Evolutionary conservation across 169 alveolate genomes (phyloP).

Genomic region (Plasmodium blacklocki): DNA sequence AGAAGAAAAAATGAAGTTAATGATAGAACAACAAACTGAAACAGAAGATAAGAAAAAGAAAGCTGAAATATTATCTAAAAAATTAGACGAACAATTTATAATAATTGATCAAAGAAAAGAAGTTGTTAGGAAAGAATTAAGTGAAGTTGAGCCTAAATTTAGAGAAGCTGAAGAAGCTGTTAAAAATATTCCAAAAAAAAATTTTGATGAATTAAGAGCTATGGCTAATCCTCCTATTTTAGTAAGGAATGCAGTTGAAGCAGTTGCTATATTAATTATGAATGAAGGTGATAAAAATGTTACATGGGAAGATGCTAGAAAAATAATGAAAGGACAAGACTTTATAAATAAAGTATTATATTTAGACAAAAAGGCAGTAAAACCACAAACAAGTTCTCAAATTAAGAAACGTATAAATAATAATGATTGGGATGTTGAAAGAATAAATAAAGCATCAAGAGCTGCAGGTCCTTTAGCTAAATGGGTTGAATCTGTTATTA

Average conservation of each 20-base stretch:
- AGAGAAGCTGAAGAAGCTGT: conserved; percentile 96
- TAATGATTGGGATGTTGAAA: conserved; percentile 95
- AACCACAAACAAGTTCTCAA: conserved; percentile 84
- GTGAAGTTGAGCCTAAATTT: conserved; percentile 96
- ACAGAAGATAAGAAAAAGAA: conserved; percentile 95
- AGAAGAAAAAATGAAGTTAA: conserved; percentile 93
- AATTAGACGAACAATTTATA: conserved; percentile 92
- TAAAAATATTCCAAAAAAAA: conserved; percentile 92
- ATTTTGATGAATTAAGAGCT: conserved; percentile 90
- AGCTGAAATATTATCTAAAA: conserved; percentile 90
- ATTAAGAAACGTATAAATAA: conserved; percentile 83
- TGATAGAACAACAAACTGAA: conserved; percentile 95
- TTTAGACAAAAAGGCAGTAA: conserved; percentile 89
- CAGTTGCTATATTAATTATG: conserved; percentile 92
- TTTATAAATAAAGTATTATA: conserved; percentile 92
- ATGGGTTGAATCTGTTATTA: conserved; percentile 94
- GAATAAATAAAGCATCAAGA: conserved; percentile 94
- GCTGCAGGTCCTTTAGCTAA: conserved; percentile 98
- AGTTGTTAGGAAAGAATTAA: conserved; percentile 91
- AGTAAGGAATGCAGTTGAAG: conserved; percentile 96
- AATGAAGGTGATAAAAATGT: conserved; percentile 88
- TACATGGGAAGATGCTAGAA: conserved; percentile 96
- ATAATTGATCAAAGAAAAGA: conserved; percentile 91
- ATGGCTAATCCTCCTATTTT: conserved; percentile 96
- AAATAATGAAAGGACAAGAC: conserved; percentile 91